Evolutionary conservation across 2,329 filamentous ascomycete genomes (phyloP).

Genomic region (Uncinocarpus reesii): DNA sequence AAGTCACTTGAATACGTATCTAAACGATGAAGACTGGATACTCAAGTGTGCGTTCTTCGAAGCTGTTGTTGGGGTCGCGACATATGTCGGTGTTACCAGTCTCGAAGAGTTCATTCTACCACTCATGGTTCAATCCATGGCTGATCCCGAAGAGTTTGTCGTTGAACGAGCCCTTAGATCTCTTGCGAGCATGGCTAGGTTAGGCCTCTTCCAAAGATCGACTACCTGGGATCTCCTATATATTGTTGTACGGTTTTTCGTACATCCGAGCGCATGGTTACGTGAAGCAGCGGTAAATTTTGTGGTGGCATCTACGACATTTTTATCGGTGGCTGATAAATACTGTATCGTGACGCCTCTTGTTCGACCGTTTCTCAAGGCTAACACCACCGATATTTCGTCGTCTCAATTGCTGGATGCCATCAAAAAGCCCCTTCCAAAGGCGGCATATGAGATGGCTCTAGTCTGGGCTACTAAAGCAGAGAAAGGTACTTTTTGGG

Average conservation of each 20-base stretch:
- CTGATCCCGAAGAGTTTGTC: conserved; percentile 87
- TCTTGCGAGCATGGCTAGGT: conserved; percentile 72
- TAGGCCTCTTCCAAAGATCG: conserved; percentile 75
- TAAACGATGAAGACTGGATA: conserved; percentile 95
- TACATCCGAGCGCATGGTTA: conserved; percentile 94
- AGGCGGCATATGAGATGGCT: conserved; percentile 73
- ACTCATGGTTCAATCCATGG: conserved; percentile 87
- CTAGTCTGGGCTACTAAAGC: conserved; percentile 74
- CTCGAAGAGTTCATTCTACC: conserved; percentile 93
- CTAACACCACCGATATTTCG: conserved; percentile 56
- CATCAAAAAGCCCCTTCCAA: conserved; percentile 69
- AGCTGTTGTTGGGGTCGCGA: conserved; percentile 82
- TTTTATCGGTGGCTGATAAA: conserved; percentile 67
- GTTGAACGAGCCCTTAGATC: conserved; percentile 84
- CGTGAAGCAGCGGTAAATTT: conserved; percentile 81
- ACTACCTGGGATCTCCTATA: conserved; percentile 83
- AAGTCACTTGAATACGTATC: conserved; percentile 90
- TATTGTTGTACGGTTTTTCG: conserved; percentile 69
- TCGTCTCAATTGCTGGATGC: conserved; percentile 68
- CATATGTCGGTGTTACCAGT: conserved; percentile 78
- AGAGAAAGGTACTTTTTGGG: conserved; percentile 82
- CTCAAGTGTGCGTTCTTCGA: conserved; percentile 96
- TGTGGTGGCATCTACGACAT: conserved; percentile 63
- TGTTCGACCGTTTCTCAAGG: conserved; percentile 70
- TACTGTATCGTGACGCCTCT: conserved; percentile 75